Conservation (phyloP, 768 basidiomycete species). For the Boletus rubescentipes region DNA sequence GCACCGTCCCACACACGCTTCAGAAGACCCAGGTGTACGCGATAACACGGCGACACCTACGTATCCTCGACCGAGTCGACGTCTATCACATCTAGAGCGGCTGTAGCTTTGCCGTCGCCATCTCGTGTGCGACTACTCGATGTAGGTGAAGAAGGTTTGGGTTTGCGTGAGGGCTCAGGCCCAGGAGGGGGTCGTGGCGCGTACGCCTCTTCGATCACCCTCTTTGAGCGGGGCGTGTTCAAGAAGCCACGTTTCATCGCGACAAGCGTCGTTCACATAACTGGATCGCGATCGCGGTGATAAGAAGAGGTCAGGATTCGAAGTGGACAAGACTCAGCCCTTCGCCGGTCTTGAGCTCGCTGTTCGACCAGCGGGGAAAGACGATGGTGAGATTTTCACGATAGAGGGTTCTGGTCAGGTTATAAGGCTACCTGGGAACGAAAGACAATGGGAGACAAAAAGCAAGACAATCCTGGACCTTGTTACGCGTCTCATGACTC, state of each 20-base stretch:
- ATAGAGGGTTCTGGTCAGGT: background rate
- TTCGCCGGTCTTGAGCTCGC: too few relatives aligned
- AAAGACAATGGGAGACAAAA: too few relatives aligned
- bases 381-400: background rate
- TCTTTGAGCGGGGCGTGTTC: constrained; percentile 12
- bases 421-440: background rate
- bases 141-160: background rate
- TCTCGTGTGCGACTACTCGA: background rate
- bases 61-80: too few relatives aligned
- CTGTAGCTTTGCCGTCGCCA: background rate
- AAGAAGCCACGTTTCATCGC: constrained; percentile 26
- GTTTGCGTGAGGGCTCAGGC: background rate
- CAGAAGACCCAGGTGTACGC: too few relatives aligned
- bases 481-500: too few relatives aligned
- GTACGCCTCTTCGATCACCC: constrained; percentile 7
- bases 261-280: background rate
- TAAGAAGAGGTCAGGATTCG: too few relatives aligned
- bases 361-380: too few relatives aligned
- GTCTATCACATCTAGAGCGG: too few relatives aligned
- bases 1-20: too few relatives aligned
- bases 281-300: too few relatives aligned
- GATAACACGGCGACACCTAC: background rate
- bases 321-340: too few relatives aligned
- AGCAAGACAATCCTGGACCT: too few relatives aligned
- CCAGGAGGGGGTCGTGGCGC: background rate